Evolutionary conservation across 106 monocot species (phyloP), one percentile per base, ranked within the genome.

Genomic region (Agapanthus africanus): DNA sequence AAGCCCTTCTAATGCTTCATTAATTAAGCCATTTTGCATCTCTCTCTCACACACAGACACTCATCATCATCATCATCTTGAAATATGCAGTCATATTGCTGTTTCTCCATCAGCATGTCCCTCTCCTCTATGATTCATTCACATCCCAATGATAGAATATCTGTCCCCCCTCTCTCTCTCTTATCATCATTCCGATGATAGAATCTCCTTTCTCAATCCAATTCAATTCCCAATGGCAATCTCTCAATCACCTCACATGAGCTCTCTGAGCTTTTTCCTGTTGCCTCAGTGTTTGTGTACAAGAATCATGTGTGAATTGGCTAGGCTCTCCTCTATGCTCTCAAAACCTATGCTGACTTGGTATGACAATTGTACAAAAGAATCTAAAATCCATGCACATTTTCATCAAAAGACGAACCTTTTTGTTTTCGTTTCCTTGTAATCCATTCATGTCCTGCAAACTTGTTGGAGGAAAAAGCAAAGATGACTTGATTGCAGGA

Each of bases 211-310:
- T 61, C 60, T 61, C 35, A 18, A 0, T 13, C 0, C 0, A 61
- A 13, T 61, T n/a, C 36, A 61, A 61, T 19, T 61, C 61, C 61
- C 33, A 61, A 61, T 15, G 36, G 19, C 33, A 61, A 61, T 61
- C 35, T 61, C 35, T 59, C 59, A 59, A 59, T 59, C 59, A 59
- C 30, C 30, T 59, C 59, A 59, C 59, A 59, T 59, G 31, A 59
- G 49, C 16, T 19, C 18, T 23, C n/a, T n/a, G n/a, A n/a, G 15
- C 14, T 4, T 30, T 59, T 59, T 16, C 59, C 31, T 61, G 61
- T 36, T 61, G 61, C 36, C 19, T 36, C 61, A 61, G 19, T 36
- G 61, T 61, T 61, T 61, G 34, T 6, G 61, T 36, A 57, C 61
- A 14, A 61, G n/a, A 61, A 1, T 34, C 19, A 10, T 9, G 7